Base-by-base conservation (phyloP, 2,329 filamentous ascomycete genomes). In the Hypoxylon sp. region DNA sequence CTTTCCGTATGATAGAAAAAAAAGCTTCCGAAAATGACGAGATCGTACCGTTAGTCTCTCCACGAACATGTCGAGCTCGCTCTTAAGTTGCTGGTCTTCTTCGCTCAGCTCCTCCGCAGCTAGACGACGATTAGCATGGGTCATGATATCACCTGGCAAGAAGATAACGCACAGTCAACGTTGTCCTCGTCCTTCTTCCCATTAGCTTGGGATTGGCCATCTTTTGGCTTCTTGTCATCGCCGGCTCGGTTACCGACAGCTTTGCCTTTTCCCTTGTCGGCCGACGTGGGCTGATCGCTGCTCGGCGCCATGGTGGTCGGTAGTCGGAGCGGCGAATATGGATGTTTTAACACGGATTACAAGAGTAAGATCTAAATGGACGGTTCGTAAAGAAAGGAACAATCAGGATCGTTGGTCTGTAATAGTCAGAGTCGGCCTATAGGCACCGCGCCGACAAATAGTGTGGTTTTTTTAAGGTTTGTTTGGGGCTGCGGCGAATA, bases 1-100 rank as follows among this genome's bases (percentile, higher is more conserved):
- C 22, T 50, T 43, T 34, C 3, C 19, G 19, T 6, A 24, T 22
- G 19, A 46, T 46, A 46, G 17, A 17, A 22, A 17, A 19, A 19
- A 22, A 51, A 19, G n/a, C n/a, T 20, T 20, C 11, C n/a, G 17
- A 13, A 43, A 46, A 51, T 30, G 39, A 41, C 39, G 34, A 15
- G 65, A 70, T 72, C 80, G 74, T 82, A 96, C 93, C 79, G 91
- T 91, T 85, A 99, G 84, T 75, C 95, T 88, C 82, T 99, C 95
- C 7, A 97, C 94, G 54, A 99, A 87, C 94, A 98, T 96, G 71
- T 99, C 95, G 66, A 99, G 89, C 81, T 99, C 95, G 75, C 87
- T 94, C 85, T 99, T 99, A 75, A 99, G 88, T 83, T 98, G 94
- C 81, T 98, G 94, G 71, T 99, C 95, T 79, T 99, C 95, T 75